These are phyloP conservation scores for Arxiozyma bovina DNA, from an alignment of 1,139 yeast genomes.

Conservation along the genomic window DNA sequence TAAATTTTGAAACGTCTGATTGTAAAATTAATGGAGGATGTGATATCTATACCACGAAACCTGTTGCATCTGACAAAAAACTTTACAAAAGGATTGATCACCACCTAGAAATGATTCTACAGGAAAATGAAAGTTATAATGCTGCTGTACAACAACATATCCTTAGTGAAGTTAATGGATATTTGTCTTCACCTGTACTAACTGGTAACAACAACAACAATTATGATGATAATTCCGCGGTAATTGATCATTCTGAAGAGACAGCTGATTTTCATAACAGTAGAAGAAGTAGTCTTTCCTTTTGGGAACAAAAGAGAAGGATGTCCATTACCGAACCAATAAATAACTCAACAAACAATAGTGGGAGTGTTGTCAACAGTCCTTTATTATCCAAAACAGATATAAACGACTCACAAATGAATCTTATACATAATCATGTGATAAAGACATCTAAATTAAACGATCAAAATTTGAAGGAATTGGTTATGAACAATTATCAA, in stretches of 20 bases:
- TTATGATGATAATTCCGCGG: background rate
- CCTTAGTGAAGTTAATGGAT: constrained; percentile 6
- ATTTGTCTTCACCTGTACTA: constrained; percentile 14
- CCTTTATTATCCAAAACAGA: constrained; percentile 7
- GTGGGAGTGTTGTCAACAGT: constrained; percentile 3
- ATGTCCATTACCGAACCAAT: constrained; percentile 27
- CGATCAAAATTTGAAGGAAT: constrained; percentile 30
- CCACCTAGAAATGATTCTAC: constrained; percentile 59
- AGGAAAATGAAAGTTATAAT: constrained; percentile 37
- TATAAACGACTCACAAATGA: background rate
- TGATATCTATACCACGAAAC: constrained; percentile 89
- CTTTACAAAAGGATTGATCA: constrained; percentile 80
- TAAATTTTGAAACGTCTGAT: constrained; percentile 81
- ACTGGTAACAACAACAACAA: constrained; percentile 3
- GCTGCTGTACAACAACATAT: constrained; percentile 25
- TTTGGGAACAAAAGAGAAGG: constrained; percentile 33
- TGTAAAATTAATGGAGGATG: constrained; percentile 87
- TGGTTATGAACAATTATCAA: constrained; percentile 18
- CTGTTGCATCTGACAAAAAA: constrained; percentile 82
- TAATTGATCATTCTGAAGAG: background rate
- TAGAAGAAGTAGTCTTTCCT: constrained; percentile 20
- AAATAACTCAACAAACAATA: background rate
- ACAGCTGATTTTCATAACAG: background rate
- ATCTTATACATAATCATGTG: constrained; percentile 5
- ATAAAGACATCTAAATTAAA: constrained; percentile 27